These are phyloP conservation scores for Penicillium sp. DNA, from an alignment of 2,329 filamentous ascomycete species.

Conservation along the genomic window DNA sequence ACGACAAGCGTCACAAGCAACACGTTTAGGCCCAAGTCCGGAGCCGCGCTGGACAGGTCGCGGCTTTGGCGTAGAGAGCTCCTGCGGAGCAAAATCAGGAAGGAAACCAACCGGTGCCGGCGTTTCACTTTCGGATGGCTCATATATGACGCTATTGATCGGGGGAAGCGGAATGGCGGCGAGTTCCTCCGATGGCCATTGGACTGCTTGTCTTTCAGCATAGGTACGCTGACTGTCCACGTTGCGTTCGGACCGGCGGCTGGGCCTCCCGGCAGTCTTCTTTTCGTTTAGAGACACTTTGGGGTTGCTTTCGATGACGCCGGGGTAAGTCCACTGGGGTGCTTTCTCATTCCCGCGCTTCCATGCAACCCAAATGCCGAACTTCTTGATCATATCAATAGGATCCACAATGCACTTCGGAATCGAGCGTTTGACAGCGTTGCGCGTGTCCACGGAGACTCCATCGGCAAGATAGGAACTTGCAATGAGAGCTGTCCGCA, in stretches of 20 bases:
- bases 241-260: conserved; percentile 57
- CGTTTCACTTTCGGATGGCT: conserved; percentile 26
- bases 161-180: conserved; percentile 16
- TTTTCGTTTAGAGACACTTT: conserved; percentile 52
- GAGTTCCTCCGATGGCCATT: conserved; percentile 32
- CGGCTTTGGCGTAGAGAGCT: conserved; percentile 32
- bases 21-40: conserved; percentile 57
- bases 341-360: conserved; percentile 64
- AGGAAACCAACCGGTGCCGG: conserved; percentile 19
- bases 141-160: conserved; percentile 14
- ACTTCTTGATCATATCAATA: conserved; percentile 57
- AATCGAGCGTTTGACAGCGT: conserved; percentile 61
- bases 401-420: conserved; percentile 63
- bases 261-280: conserved; percentile 55
- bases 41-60: conserved; percentile 55
- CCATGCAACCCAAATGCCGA: conserved; percentile 66
- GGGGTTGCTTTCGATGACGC: conserved; percentile 52
- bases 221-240: conserved; percentile 43
- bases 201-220: conserved; percentile 39
- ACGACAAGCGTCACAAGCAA: conserved; percentile 63
- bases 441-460: conserved; percentile 57
- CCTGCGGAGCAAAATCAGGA: conserved; percentile 24
- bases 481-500: conserved; percentile 62
- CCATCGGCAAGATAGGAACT: conserved; percentile 59
- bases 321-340: conserved; percentile 61